phyloP scores from a whole-genome alignment of 2,329 filamentous ascomycete species.

The Eutypella sp. region DNA sequence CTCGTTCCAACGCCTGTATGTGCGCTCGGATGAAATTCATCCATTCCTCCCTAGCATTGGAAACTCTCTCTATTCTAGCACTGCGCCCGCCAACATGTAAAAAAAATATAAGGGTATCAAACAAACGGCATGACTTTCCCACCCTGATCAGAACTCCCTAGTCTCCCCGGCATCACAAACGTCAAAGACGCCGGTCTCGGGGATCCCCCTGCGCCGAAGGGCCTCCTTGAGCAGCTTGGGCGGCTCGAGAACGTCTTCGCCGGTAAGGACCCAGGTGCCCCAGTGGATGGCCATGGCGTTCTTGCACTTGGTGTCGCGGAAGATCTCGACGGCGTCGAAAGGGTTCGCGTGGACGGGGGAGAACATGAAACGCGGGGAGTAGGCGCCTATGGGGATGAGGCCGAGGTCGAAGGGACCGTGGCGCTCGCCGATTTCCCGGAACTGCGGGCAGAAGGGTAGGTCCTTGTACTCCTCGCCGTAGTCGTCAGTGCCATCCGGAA shows the following conservation, averaged over 20 bases:
- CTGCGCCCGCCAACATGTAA: too few species aligned
- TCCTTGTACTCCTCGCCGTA: slow-evolving; percentile 62
- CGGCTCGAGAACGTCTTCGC: slow-evolving; percentile 81
- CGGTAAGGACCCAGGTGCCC: slow-evolving; percentile 84
- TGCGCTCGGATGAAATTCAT: too few species aligned
- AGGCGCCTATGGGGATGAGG: slow-evolving; percentile 89
- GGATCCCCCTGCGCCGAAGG: slow-evolving; percentile 59
- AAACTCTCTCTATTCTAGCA: too few species aligned
- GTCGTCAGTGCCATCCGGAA: slow-evolving; percentile 61
- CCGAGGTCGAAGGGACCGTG: slow-evolving; percentile 87
- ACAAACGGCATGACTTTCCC: too few species aligned
- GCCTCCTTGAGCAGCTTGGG: slow-evolving; percentile 68
- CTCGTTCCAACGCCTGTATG: too few species aligned
- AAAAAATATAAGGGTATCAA: too few species aligned
- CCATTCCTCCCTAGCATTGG: too few species aligned
- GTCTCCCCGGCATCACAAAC: slow-evolving; percentile 82
- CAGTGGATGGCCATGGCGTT: slow-evolving; percentile 85
- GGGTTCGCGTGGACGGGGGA: slow-evolving; percentile 82
- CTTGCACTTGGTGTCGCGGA: slow-evolving; percentile 73
- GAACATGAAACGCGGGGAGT: slow-evolving; percentile 68
- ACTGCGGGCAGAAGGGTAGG: slow-evolving; percentile 74
- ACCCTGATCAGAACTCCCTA: slow-evolving; percentile 66
- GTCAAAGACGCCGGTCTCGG: slow-evolving; percentile 72
- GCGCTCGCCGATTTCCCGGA: slow-evolving; percentile 73
- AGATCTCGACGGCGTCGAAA: slow-evolving; percentile 84